Conservation (phyloP, 2,329 filamentous ascomycete genomes). For the Fusarium concolor region DNA sequence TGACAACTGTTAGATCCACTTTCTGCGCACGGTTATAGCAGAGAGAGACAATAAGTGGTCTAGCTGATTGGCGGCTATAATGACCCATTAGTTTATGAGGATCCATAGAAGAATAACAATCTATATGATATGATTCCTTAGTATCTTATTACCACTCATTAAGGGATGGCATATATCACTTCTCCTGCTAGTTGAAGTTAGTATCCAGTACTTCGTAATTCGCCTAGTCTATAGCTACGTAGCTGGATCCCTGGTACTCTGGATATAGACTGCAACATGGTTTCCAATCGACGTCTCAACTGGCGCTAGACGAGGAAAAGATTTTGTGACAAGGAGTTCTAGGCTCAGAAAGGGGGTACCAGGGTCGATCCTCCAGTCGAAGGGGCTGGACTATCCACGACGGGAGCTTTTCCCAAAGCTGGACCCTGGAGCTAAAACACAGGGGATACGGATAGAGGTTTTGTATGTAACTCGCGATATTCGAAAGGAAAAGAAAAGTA, state of each 20-base stretch:
- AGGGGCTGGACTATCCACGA: constrained; percentile 11
- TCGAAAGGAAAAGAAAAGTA: constrained; percentile 8
- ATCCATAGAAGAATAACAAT: not conserved
- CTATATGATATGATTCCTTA: constrained; percentile 1
- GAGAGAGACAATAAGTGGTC: constrained; percentile 2
- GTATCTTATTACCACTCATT: not conserved
- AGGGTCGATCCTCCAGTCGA: constrained; percentile 13
- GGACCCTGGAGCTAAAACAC: constrained; percentile 22
- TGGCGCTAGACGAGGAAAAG: constrained; percentile 27
- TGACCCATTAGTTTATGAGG: not conserved
- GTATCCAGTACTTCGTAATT: constrained; percentile 1
- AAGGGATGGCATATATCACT: not conserved
- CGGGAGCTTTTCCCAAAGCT: constrained; percentile 18
- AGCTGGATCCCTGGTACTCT: constrained; percentile 6
- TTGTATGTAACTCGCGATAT: constrained; percentile 29
- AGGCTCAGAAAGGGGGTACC: constrained; percentile 33
- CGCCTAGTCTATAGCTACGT: not conserved
- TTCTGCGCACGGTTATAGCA: constrained; percentile 1
- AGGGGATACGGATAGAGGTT: constrained; percentile 18
- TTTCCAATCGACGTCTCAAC: constrained; percentile 32
- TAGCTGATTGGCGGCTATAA: not conserved
- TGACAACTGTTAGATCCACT: constrained; percentile 27
- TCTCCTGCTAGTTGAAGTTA: constrained; percentile 3
- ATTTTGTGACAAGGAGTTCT: constrained; percentile 24
- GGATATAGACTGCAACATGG: constrained; percentile 27